These are phyloP conservation scores for Tephrocybe sp. DNA, from an alignment of 768 basidiomycete species.

Conservation along the genomic window DNA sequence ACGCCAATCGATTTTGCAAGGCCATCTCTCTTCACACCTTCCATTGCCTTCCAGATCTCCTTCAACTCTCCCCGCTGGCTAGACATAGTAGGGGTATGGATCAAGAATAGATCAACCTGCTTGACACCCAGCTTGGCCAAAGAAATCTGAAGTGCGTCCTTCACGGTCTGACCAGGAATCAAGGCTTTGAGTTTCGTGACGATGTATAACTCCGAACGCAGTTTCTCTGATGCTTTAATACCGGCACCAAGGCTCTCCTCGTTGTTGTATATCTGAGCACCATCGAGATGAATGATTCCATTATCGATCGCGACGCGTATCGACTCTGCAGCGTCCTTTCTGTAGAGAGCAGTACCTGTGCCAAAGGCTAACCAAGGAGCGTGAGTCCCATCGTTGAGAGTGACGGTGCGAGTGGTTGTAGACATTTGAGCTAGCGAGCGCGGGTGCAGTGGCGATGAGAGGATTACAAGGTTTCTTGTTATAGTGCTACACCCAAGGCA, in stretches of 20 bases:
- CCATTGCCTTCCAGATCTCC: constrained; percentile 60
- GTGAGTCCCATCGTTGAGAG: constrained; percentile 52
- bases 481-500: too few relatives aligned
- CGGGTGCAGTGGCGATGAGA: background rate
- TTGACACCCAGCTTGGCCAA: constrained; percentile 49
- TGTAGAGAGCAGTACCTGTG: constrained; percentile 53
- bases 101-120: constrained; percentile 61
- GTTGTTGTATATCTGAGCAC: constrained; percentile 59
- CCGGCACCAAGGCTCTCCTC: constrained; percentile 52
- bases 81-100: constrained; percentile 45
- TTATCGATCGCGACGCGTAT: constrained; percentile 49
- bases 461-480: too few relatives aligned
- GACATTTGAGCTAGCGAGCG: constrained; percentile 8
- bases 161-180: constrained; percentile 41
- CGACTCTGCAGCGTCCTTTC: constrained; percentile 37
- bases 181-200: constrained; percentile 55
- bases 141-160: constrained; percentile 46
- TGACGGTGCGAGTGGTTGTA: constrained; percentile 24
- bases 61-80: constrained; percentile 39
- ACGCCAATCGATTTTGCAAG: constrained; percentile 62
- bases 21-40: constrained; percentile 46
- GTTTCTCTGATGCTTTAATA: constrained; percentile 45
- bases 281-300: constrained; percentile 61
- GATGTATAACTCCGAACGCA: constrained; percentile 56
- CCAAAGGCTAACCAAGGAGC: constrained; percentile 63